Evolutionary conservation across 345 rosid genomes (phyloP), one percentile per base, ranked within the genome.

Genomic region (Rhizophora mangle): DNA sequence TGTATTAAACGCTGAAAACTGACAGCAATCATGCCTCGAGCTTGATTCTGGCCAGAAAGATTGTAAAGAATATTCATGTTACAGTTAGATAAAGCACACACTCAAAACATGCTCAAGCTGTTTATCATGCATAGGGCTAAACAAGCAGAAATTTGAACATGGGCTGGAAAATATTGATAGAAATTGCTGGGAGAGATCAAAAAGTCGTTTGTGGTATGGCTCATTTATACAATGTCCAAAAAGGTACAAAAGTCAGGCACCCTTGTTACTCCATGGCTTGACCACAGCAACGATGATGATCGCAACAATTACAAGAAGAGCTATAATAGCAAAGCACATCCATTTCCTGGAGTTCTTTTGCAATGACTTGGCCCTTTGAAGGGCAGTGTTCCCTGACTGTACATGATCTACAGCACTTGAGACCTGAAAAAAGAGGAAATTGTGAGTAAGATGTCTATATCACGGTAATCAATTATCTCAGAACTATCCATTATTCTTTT

Each of bases 271-370:
- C 98, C 99, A 92, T 53, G 99, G 99, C 76, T 89, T 85, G 74
- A 90, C 9, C 43, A 92, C 96, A 0, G 83, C 80, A 27, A 85
- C 80, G 0, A 90, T 83, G 8, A 89, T 85, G 78, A 92, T 87
- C 63, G 62, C 82, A 70, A 89, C 81, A 24, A 92, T 74, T 58
- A 96, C 62, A 30, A 96, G 98, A 58, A 96, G 98, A 74, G 92
- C 85, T 58, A 90, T 56, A 64, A 96, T 89, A 6, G 95, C 57
- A 7, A 53, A 6, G 57, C 57, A 53, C 57, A 53, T 53, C 98
- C 97, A 92, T 74, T 95, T 92, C 79, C 98, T 79, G 4, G 94
- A 86, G 78, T 75, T 95, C 77, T 74, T 90, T 74, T 95, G 99
- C n/a, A 76, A 78, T 60, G 80, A 84, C 76, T 87, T 82, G 0